phyloP scores from a whole-genome alignment of 176 grass and related monocot species.

The Hsuehochloa calcarea region DNA sequence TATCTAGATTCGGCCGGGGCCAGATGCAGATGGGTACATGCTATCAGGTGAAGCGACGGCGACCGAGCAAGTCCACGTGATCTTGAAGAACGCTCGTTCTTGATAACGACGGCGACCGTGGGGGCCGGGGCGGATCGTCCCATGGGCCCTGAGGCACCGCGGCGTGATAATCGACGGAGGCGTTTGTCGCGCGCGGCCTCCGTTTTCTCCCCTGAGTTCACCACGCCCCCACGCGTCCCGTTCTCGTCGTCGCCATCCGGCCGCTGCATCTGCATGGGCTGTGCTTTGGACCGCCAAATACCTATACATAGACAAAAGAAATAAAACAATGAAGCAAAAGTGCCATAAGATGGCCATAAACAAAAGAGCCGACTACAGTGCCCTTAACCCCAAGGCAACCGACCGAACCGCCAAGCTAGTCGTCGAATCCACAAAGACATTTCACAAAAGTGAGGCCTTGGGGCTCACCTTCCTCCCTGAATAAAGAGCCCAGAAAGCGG shows the following conservation, averaged over 20 bases:
- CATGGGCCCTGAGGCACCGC: not conserved
- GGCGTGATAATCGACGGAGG: not conserved
- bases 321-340: too few relatives aligned
- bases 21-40: not conserved
- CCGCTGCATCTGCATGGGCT: too few relatives aligned
- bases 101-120: not conserved
- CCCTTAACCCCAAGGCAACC: too few relatives aligned
- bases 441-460: too few relatives aligned
- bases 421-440: too few relatives aligned
- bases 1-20: not conserved
- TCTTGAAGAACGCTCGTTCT: not conserved
- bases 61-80: not conserved
- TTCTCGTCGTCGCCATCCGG: not conserved
- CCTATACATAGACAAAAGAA: too few relatives aligned
- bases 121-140: not conserved
- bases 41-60: not conserved
- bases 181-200: not conserved
- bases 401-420: too few relatives aligned
- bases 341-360: too few relatives aligned
- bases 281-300: too few relatives aligned
- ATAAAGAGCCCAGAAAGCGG: too few relatives aligned
- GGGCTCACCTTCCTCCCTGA: too few relatives aligned
- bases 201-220: not conserved
- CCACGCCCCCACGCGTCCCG: slow-evolving; percentile 1
- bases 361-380: too few relatives aligned